These are phyloP conservation scores for Apiospora kogelbergensis DNA, from an alignment of 2,329 filamentous ascomycete species.

Conservation along the genomic window DNA sequence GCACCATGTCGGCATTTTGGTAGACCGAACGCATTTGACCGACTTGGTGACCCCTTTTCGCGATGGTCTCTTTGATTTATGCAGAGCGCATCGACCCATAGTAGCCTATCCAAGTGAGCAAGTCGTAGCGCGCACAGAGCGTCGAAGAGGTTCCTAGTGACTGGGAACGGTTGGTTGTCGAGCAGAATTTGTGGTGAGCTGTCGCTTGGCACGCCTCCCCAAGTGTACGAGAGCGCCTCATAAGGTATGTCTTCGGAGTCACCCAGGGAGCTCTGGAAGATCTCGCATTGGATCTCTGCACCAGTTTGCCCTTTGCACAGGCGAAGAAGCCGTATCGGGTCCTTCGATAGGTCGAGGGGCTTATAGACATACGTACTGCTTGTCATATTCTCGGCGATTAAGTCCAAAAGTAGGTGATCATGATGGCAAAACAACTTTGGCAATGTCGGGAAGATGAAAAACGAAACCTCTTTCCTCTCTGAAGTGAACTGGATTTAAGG, in stretches of 20 bases:
- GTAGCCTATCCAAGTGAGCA: neutral
- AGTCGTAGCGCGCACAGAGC: neutral
- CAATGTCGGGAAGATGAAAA: too few relatives aligned
- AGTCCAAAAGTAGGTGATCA: too few relatives aligned
- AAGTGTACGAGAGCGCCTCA: neutral
- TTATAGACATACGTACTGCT: too few relatives aligned
- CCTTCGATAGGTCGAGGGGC: neutral
- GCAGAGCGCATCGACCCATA: constrained; percentile 10
- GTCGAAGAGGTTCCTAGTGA: neutral
- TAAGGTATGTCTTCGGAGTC: neutral
- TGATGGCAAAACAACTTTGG: too few relatives aligned
- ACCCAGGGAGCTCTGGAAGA: neutral
- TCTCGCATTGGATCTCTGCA: neutral
- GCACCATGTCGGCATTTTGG: constrained; percentile 14
- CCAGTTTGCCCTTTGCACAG: neutral
- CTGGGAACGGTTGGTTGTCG: neutral
- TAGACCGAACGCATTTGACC: constrained; percentile 17
- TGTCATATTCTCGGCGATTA: too few relatives aligned
- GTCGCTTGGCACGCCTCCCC: neutral
- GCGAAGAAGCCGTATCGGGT: neutral
- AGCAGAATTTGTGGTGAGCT: neutral
- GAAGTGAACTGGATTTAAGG: too few relatives aligned
- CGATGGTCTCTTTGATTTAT: constrained; percentile 14
- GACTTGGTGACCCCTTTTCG: constrained; percentile 19
- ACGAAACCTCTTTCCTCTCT: too few relatives aligned